Evolutionary conservation across 2,329 filamentous ascomycete species (phyloP).

Genomic region (Aaosphaeria arxii): DNA sequence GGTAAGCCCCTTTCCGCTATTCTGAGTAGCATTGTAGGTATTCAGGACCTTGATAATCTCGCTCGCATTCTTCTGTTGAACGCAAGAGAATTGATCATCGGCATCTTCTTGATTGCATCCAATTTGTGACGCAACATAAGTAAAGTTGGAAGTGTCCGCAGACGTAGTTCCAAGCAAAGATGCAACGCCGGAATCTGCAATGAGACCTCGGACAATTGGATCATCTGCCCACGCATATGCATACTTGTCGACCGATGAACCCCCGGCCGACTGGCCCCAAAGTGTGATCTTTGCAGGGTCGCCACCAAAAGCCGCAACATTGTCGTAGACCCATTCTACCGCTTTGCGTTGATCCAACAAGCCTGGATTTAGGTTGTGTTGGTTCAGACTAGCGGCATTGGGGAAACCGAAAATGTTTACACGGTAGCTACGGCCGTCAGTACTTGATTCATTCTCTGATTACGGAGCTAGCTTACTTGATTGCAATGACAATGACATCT

Average conservation of each 20-base stretch:
- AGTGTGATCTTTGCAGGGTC: conserved; percentile 34
- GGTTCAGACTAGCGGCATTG: conserved; percentile 22
- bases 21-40: conserved; percentile 20
- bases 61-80: conserved; percentile 26
- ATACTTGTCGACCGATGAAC: conserved; percentile 44
- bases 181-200: conserved; percentile 31
- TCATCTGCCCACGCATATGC: conserved; percentile 46
- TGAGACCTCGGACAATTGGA: conserved; percentile 47
- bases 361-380: conserved; percentile 29
- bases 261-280: conserved; percentile 35
- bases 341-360: conserved; percentile 36
- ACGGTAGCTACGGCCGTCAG: conserved; percentile 16
- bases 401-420: conserved; percentile 37
- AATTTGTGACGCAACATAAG: conserved; percentile 18
- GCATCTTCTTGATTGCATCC: conserved; percentile 10
- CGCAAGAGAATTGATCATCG: conserved; percentile 31
- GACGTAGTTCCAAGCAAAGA: background rate
- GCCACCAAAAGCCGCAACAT: conserved; percentile 31
- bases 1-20: conserved; percentile 15
- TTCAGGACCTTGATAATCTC: conserved; percentile 31
- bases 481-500: conserved; percentile 41
- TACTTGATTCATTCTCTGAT: background rate
- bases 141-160: conserved; percentile 13
- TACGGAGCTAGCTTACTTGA: conserved; percentile 20
- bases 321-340: conserved; percentile 37